These are phyloP conservation scores for Noccaea bulbosa DNA, from an alignment of 345 rosid species.

Conservation along the genomic window DNA sequence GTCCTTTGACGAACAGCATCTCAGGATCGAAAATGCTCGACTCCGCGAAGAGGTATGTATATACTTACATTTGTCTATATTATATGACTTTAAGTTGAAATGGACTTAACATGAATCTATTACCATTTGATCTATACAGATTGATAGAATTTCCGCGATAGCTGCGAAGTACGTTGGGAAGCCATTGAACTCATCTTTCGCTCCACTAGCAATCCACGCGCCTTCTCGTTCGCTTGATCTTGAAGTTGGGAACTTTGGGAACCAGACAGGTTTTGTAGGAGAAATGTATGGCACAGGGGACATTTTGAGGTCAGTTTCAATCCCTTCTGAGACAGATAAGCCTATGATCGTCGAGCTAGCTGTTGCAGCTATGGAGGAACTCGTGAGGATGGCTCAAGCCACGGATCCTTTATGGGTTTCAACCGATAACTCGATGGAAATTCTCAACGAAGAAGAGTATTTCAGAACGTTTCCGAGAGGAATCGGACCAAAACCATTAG, in stretches of 20 bases:
- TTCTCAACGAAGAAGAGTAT: conserved; percentile 82
- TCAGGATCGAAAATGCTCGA: conserved; percentile 91
- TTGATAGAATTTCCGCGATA: conserved; percentile 82
- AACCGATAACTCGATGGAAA: conserved; percentile 51
- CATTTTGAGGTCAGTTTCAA: conserved; percentile 50
- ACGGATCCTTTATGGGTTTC: conserved; percentile 81
- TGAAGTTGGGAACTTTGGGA: conserved; percentile 61
- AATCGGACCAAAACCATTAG: conserved; percentile 81
- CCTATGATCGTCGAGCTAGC: conserved; percentile 94
- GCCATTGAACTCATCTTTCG: conserved; percentile 58
- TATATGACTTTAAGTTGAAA: neutral
- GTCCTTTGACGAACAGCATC: conserved; percentile 97
- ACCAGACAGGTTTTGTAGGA: conserved; percentile 70
- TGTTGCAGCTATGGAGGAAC: conserved; percentile 98
- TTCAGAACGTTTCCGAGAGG: conserved; percentile 82
- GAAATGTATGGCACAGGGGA: conserved; percentile 81
- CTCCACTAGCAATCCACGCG: conserved; percentile 54
- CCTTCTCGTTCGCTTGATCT: conserved; percentile 68
- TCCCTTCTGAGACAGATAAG: conserved; percentile 83
- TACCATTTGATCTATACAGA: conserved; percentile 53
- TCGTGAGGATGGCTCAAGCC: conserved; percentile 77
- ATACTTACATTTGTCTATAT: neutral
- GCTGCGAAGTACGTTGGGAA: conserved; percentile 89
- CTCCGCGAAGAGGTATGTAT: conserved; percentile 77
- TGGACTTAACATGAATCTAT: neutral